Conservation (phyloP, 192 early-diverging fungal genomes). For the Piromyces finnis region DNA sequence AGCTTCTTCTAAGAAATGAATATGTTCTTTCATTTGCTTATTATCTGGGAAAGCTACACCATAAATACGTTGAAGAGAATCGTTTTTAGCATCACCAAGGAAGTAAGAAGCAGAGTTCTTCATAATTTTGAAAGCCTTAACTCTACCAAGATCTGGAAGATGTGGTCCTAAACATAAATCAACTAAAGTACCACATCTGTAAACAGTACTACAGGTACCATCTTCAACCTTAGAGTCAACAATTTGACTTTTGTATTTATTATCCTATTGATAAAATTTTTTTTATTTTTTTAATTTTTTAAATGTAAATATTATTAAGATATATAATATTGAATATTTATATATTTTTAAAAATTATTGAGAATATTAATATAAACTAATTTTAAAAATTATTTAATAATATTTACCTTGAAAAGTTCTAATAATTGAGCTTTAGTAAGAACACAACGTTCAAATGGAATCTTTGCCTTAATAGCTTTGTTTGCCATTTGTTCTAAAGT, state of each 20-base stretch:
- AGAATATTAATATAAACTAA: too few species aligned
- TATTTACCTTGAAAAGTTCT: constrained; percentile 70
- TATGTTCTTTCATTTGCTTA: constrained; percentile 92
- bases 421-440: constrained; percentile 76
- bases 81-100: constrained; percentile 89
- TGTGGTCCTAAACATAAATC: constrained; percentile 94
- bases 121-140: constrained; percentile 73
- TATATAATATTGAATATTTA: too few species aligned
- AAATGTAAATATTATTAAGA: too few species aligned
- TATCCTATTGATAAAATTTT: constrained; percentile 27
- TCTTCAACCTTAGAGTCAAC: constrained; percentile 72
- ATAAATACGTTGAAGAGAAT: constrained; percentile 95
- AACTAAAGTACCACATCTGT: constrained; percentile 94
- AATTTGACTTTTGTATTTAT: constrained; percentile 92
- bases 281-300: too few species aligned
- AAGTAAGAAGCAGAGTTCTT: constrained; percentile 96
- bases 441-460: constrained; percentile 78
- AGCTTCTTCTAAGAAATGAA: constrained; percentile 89
- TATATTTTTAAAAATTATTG: too few species aligned
- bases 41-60: constrained; percentile 98
- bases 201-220: constrained; percentile 86
- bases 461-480: constrained; percentile 84
- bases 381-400: background rate
- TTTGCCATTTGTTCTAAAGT: constrained; percentile 73
- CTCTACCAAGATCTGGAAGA: constrained; percentile 79